These are phyloP conservation scores for Dysphania ambrosioides DNA, from an alignment of 148 eudicot genomes.

Conservation along the genomic window DNA sequence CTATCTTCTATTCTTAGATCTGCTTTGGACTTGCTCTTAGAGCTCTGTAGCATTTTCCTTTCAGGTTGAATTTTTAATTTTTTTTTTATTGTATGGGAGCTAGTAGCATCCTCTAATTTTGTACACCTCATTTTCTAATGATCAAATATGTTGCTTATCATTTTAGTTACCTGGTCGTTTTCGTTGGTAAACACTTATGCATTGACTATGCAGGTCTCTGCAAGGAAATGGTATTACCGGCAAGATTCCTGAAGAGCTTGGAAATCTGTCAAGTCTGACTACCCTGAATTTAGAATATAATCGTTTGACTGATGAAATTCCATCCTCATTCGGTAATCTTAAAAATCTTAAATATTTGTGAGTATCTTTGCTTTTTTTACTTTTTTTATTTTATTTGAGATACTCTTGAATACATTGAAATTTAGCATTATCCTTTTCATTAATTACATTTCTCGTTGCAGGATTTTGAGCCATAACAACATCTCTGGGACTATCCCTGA, in stretches of 20 bases:
- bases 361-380: conserved; percentile 33
- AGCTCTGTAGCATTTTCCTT: not conserved
- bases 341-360: conserved; percentile 71
- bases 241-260: conserved; percentile 62
- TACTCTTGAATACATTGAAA: not conserved
- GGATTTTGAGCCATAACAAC: conserved; percentile 72
- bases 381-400: too few relatives aligned
- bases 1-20: too few relatives aligned
- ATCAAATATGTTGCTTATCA: not conserved
- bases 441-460: conserved; percentile 31
- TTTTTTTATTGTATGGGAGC: not conserved
- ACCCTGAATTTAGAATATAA: conserved; percentile 73
- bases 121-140: not conserved
- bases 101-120: not conserved
- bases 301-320: conserved; percentile 71
- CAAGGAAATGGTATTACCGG: conserved; percentile 81
- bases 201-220: conserved; percentile 45
- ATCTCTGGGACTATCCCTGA: conserved; percentile 74
- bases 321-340: conserved; percentile 78
- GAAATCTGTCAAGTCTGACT: conserved; percentile 64
- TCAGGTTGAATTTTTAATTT: not conserved
- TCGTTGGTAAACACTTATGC: not conserved
- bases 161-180: not conserved
- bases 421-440: conserved; percentile 9
- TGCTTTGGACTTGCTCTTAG: not conserved